Evolutionary conservation across 73 alveolate species (phyloP), one percentile per base, ranked within the genome.

Genomic region (Uronychia setigera): DNA sequence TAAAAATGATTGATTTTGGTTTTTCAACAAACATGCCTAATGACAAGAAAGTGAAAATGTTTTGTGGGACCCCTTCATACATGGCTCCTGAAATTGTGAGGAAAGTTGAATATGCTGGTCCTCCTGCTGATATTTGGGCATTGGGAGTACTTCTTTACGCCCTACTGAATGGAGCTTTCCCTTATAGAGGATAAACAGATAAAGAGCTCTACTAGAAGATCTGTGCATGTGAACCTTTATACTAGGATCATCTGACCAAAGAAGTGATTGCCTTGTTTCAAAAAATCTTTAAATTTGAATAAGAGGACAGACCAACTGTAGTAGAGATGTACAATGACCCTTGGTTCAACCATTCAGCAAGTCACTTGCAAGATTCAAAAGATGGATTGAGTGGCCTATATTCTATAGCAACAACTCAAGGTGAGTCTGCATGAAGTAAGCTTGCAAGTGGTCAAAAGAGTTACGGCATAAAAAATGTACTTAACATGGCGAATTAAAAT

Each of bases 21-120:
- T 93, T 93, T 74, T 79, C 93, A 0, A 93, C 95, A n/a, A 92
- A 86, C 74, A 80, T 93, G 0, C 93, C 96, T 26, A 87, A 81
- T 78, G 94, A 93, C 31, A 93, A 93, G 79, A 91, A 91, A 75
- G 86, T 91, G 29, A 91, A 76, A 30, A 86, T 92, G 58, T 92
- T 92, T 88, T 93, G 97, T 33, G 97, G 97, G 5, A 93, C 96
- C n/a, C 97, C 97, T 0, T 91, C 93, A 27, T 93, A 93, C 88
- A 92, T 92, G 95, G 95, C 97, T 9, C 97, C 97, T 26, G 97
- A 93, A 59, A 93, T 93, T 27, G 95, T 93, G 19, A 32, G 81
- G 29, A 92, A 91, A 74, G 82, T 60, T 32, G 96, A 91, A 58
- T 93, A 93, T 82, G 82, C 92, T 30, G 97, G 96, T 14, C 94